Percentiles rank a stretch among this genome's conserved stretches.
Evolutionary conservation across 129 eudicot genomes (phyloP).

Genomic region (Smallanthus sonchifolius): DNA sequence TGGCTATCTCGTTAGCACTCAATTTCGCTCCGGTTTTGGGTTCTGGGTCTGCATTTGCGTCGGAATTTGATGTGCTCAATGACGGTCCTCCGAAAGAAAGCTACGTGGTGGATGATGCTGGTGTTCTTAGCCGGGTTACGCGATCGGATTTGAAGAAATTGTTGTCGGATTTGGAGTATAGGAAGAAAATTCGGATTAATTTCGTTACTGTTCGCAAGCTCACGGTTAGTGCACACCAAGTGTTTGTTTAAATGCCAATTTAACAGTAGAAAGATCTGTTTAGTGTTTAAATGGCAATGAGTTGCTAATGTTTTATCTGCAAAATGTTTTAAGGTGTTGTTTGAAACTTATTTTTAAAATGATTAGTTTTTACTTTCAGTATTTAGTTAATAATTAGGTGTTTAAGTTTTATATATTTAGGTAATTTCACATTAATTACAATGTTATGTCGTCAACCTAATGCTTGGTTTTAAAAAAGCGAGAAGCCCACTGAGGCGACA

Average conservation of each 20-base stretch:
- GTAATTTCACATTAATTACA: neutral
- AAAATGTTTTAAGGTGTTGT: neutral
- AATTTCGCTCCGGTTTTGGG: slow-evolving; percentile 61
- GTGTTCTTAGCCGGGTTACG: slow-evolving; percentile 90
- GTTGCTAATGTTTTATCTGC: neutral
- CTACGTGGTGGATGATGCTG: slow-evolving; percentile 93
- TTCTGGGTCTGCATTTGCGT: slow-evolving; percentile 55
- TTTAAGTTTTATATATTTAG: neutral
- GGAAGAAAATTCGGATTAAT: slow-evolving; percentile 77
- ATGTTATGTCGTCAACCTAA: neutral
- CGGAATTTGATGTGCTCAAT: slow-evolving; percentile 85
- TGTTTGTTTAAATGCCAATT: neutral
- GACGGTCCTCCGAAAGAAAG: slow-evolving; percentile 89
- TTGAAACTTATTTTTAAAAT: neutral
- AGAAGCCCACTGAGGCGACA: too few relatives aligned
- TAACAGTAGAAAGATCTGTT: neutral
- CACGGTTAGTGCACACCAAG: slow-evolving; percentile 59
- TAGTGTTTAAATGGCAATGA: neutral
- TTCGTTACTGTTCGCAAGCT: slow-evolving; percentile 88
- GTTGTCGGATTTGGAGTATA: slow-evolving; percentile 84
- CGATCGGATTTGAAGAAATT: slow-evolving; percentile 75
- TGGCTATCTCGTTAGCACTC: slow-evolving; percentile 81
- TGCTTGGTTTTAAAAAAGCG: neutral
- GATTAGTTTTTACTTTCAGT: neutral
- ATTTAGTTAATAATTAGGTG: neutral